Evolutionary conservation across 1,284 basidiomycete species (phyloP), one percentile per base, ranked within the genome.

Genomic region (Entoloma clypeatum): DNA sequence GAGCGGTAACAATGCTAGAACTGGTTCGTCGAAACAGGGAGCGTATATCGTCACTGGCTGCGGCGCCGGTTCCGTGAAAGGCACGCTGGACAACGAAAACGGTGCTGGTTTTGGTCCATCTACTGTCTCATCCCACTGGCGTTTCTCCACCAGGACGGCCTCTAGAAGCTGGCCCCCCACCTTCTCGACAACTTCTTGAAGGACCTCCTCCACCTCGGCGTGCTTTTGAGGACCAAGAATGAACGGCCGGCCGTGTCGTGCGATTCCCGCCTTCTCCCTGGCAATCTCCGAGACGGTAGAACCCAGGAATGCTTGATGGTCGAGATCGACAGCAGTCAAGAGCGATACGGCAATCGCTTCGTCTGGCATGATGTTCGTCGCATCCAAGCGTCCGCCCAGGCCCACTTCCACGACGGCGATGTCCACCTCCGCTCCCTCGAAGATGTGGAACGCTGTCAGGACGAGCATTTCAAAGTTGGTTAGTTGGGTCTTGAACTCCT

Each of bases 331-430:
- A 1, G 84, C 69, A 0, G 92, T 90, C 23, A 99, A 72, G 11
- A 83, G 83, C 23, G 89, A 92, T 2, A 85, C 81, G 14, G 94
- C 65, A 39, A 92, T 75, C 43, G 74, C 71, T 2, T 77, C 69
- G 33, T 83, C 75, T 0, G 82, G 74, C 10, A 96, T 79, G 37
- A 90, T 77, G 58, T 99, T 99, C 2, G 96, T 99, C 13, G 95
- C 94, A 59, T 99, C 96, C 39, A 87, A 66, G 3, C 79, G 72
- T 0, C 96, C 96, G 0, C 95, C 96, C 81, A 99, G 84, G 0
- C 95, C 96, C 6, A 94, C 95, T 65, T 99, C 95, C 37, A 98
- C 66, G 4, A 99, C 76, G 33, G 88, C 83, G 11, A 98, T 60
- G 55, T 97, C 92, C 1, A 94, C 73, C 14, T 66, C 48, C 0